phyloP scores from a whole-genome alignment of 768 basidiomycete species.

The Podaxis sp. region DNA sequence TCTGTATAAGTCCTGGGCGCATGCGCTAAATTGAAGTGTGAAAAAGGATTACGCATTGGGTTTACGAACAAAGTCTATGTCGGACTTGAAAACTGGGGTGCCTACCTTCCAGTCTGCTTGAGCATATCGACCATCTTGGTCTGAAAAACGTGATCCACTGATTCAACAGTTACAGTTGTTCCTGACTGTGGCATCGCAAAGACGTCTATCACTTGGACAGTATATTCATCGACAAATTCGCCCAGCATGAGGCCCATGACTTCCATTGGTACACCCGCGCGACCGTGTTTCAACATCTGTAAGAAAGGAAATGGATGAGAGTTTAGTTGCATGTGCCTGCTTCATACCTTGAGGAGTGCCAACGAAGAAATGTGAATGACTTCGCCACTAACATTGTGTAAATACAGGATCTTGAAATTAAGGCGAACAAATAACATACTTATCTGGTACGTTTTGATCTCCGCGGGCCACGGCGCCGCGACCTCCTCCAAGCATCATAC shows the following conservation, averaged over 20 bases:
- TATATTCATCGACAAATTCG: slow-evolving; percentile 98
- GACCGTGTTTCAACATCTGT: slow-evolving; percentile 98
- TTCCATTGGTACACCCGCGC: slow-evolving; percentile 99
- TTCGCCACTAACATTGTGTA: slow-evolving; percentile 60
- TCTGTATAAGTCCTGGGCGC: not conserved
- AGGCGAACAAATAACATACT: slow-evolving; percentile 42
- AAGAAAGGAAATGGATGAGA: slow-evolving; percentile 17
- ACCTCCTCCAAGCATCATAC: slow-evolving; percentile 43
- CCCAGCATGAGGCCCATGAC: slow-evolving; percentile 99
- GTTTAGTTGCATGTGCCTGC: not conserved
- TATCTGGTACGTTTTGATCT: slow-evolving; percentile 70
- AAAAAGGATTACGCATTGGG: not conserved
- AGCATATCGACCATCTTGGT: slow-evolving; percentile 98
- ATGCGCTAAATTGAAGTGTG: not conserved
- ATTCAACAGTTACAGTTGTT: slow-evolving; percentile 96
- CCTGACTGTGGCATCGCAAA: slow-evolving; percentile 99
- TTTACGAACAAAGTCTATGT: not conserved
- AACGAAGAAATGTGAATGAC: slow-evolving; percentile 97
- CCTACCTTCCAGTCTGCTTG: slow-evolving; percentile 96
- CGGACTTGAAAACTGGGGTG: slow-evolving; percentile 19
- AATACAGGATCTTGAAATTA: not conserved
- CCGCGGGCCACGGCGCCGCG: slow-evolving; percentile 40
- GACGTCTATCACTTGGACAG: slow-evolving; percentile 91
- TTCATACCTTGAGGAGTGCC: slow-evolving; percentile 86
- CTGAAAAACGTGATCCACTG: slow-evolving; percentile 98